Conservation (phyloP, 257 asterid species). For the Gentiana dahurica region DNA sequence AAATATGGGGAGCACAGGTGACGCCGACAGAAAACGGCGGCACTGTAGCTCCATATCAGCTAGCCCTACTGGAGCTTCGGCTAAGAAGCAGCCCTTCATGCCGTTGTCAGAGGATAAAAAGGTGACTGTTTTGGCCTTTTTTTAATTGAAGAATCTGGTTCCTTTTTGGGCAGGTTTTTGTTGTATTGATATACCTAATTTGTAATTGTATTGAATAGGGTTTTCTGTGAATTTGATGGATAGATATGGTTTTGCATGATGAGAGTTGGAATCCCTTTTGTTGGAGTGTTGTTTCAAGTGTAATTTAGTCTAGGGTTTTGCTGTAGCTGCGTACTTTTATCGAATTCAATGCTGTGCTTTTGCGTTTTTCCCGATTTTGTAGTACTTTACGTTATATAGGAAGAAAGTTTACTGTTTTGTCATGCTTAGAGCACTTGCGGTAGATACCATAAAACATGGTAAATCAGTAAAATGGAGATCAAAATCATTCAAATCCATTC, state of each 20-base stretch:
- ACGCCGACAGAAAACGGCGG: conserved; percentile 70
- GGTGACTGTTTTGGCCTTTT: conserved; percentile 22
- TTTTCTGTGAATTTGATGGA: neutral
- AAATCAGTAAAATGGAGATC: too few species aligned
- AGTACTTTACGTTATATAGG: too few species aligned
- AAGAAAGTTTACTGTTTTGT: too few species aligned
- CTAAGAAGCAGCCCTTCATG: conserved; percentile 47
- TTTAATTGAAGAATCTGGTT: too few species aligned
- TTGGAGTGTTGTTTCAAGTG: conserved; percentile 4
- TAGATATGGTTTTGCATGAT: neutral
- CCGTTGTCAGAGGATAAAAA: conserved; percentile 76
- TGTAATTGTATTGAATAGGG: neutral
- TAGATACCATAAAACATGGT: too few species aligned
- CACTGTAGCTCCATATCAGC: conserved; percentile 53
- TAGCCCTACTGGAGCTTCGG: conserved; percentile 39
- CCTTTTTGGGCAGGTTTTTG: neutral
- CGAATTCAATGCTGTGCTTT: neutral
- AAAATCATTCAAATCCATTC: too few species aligned
- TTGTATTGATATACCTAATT: neutral
- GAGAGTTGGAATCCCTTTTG: neutral
- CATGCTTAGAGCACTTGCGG: too few species aligned
- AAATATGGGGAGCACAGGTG: conserved; percentile 77
- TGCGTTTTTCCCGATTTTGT: too few species aligned
- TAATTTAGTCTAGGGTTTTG: neutral
- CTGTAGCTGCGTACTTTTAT: neutral